Conservation (phyloP, 1,284 basidiomycete species). For the Naganishia sp. region DNA sequence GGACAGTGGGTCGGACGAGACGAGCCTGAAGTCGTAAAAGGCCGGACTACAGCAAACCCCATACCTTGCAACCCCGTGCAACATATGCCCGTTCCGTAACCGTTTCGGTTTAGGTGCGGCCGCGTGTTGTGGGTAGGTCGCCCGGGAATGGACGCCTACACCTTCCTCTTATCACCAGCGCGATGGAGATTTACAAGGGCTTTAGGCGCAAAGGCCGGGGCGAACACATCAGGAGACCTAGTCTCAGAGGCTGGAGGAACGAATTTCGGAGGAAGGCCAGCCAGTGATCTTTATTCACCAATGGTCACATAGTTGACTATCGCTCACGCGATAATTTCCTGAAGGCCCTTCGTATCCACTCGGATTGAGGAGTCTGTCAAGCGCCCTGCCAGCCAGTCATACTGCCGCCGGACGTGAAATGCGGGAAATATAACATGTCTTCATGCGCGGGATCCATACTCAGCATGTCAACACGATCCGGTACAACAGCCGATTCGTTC, state of each 20-base stretch:
- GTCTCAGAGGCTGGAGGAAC: background rate
- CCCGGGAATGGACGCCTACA: constrained; percentile 26
- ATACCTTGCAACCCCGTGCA: background rate
- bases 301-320: background rate
- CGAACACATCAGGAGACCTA: constrained; percentile 8
- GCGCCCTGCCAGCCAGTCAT: constrained; percentile 1
- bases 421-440: constrained; percentile 16
- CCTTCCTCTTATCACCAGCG: background rate
- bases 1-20: background rate
- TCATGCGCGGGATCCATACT: background rate
- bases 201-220: constrained; percentile 22
- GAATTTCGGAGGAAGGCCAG: background rate
- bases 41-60: constrained; percentile 22
- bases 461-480: constrained; percentile 5
- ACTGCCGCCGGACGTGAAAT: constrained; percentile 20
- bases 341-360: background rate
- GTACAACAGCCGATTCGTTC: constrained; percentile 22
- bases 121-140: background rate
- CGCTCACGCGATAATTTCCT: constrained; percentile 6
- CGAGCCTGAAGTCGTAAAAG: constrained; percentile 21
- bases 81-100: constrained; percentile 2
- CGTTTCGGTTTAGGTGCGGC: constrained; percentile 4
- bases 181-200: background rate
- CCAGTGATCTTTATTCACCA: background rate
- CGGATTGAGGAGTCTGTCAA: constrained; percentile 1